Base-by-base conservation (phyloP, 768 basidiomycete species). In the Suillus sp. region DNA sequence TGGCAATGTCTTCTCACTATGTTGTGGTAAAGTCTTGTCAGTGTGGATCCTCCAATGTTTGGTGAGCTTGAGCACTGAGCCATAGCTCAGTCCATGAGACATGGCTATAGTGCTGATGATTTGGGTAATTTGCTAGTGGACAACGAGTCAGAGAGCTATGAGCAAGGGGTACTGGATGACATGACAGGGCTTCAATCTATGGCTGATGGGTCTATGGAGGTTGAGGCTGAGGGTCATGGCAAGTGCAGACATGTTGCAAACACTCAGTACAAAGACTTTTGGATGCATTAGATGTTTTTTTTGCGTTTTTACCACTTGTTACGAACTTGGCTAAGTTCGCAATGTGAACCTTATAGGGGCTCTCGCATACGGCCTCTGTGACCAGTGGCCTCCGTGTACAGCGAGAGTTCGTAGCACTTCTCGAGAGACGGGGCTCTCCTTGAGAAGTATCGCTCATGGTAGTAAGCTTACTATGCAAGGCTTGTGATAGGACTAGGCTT, bases 231-330 rank as follows among this genome's bases (percentile, higher is more conserved):
- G 40, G 11, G 35, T 2, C 5, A 10, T 9, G 10, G 56, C 22
- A 57, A 57, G 25, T 1, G 20, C 22, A 57, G 56, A 30, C 4
- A 20, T 8, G 18, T 57, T n/a, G 35, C 56, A 2, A 57, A 38
- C 20, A 57, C 35, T 14, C 35, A 57, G 56, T 57, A 57, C 9
- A 57, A 57, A 0, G 27, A 57, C 18, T 57, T 57, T 30, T 57
- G 56, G 56, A 4, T 18, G 35, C 20, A 38, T 3, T 57, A 57
- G 34, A 18, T 40, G 13, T 10, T 5, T 22, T 37, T 57, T 57
- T 57, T 57, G 30, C 30, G 30, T 32, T 32, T 32, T 32, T 32
- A 32, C 30, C 30, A 32, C 30, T 32, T 32, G 30, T 32, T 5
- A 32, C 30, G 5, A 32, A n/a, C n/a, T n/a, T n/a, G n/a, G n/a